These are phyloP conservation scores for Rosa chinensis DNA, from an alignment of 306 rosid species.

Conservation along the genomic window DNA sequence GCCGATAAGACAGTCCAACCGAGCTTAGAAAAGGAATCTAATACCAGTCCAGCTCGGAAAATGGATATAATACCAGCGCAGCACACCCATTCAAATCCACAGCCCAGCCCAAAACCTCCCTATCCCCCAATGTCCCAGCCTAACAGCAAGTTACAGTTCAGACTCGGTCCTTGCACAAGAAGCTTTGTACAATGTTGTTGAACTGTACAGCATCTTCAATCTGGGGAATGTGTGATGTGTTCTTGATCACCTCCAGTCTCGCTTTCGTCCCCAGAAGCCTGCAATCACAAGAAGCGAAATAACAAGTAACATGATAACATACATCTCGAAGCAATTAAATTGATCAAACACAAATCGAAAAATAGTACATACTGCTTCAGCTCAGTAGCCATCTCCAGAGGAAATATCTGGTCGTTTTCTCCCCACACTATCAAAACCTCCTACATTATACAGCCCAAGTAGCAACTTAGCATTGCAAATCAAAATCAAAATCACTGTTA, in stretches of 20 bases:
- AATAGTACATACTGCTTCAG: slow-evolving; percentile 55
- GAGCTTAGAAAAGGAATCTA: not conserved
- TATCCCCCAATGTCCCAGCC: not conserved
- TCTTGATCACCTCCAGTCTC: slow-evolving; percentile 64
- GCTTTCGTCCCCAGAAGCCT: slow-evolving; percentile 66
- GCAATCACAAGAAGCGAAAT: slow-evolving; percentile 5
- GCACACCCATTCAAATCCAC: not conserved
- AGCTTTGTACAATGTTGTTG: slow-evolving; percentile 56
- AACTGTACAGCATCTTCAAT: slow-evolving; percentile 57
- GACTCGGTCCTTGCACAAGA: slow-evolving; percentile 35
- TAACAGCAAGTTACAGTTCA: not conserved
- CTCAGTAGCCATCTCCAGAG: slow-evolving; percentile 60
- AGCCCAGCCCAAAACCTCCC: not conserved
- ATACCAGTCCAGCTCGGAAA: not conserved
- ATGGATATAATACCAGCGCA: not conserved
- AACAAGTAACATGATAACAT: not conserved
- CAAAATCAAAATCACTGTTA: not conserved
- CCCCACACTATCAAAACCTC: slow-evolving; percentile 90
- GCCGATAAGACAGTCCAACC: not conserved
- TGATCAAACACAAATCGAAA: not conserved
- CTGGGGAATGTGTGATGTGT: slow-evolving; percentile 78
- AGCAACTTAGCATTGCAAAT: not conserved
- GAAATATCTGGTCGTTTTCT: slow-evolving; percentile 70
- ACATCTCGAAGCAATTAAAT: not conserved
- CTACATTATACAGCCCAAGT: slow-evolving; percentile 20